Evolutionary conservation across 1,284 basidiomycete genomes (phyloP).

Genomic region (Cutaneotrichosporon sp.): DNA sequence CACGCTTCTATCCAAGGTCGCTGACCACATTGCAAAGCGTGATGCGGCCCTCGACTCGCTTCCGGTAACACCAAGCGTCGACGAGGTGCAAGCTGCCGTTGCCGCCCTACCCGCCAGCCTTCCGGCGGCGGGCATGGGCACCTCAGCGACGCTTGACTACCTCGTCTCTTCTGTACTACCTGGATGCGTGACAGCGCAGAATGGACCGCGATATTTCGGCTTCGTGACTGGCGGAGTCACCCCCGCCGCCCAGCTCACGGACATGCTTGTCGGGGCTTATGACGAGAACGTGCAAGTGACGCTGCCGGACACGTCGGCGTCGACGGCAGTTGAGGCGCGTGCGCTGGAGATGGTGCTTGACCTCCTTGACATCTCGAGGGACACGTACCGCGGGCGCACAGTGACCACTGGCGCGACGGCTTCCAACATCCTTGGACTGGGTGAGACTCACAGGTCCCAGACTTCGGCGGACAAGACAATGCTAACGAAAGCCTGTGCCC

Average conservation of each 20-base stretch:
- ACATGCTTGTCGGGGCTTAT: slow-evolving; percentile 43
- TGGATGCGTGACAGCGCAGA: slow-evolving; percentile 48
- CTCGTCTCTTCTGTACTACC: slow-evolving; percentile 39
- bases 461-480: too few relatives aligned
- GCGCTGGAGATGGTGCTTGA: slow-evolving; percentile 50
- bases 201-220: slow-evolving; percentile 52
- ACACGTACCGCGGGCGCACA: slow-evolving; percentile 47
- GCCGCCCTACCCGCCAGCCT: slow-evolving; percentile 29
- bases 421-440: slow-evolving; percentile 52
- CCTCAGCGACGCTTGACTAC: slow-evolving; percentile 28
- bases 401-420: slow-evolving; percentile 54
- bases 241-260: slow-evolving; percentile 50
- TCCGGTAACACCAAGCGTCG: slow-evolving; percentile 22
- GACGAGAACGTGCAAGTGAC: slow-evolving; percentile 54
- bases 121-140: slow-evolving; percentile 39
- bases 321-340: slow-evolving; percentile 49
- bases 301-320: slow-evolving; percentile 46
- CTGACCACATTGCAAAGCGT: slow-evolving; percentile 23
- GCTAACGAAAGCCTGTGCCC: slow-evolving; percentile 38
- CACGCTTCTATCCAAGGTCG: slow-evolving; percentile 20
- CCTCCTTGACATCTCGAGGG: slow-evolving; percentile 45
- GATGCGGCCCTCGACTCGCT: slow-evolving; percentile 21
- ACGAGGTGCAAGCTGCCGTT: slow-evolving; percentile 19
- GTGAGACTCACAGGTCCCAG: not conserved
- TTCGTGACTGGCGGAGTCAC: slow-evolving; percentile 52